Evolutionary conservation across 164 flowering plant species (phyloP).

Genomic region (Dillenia turbinata): DNA sequence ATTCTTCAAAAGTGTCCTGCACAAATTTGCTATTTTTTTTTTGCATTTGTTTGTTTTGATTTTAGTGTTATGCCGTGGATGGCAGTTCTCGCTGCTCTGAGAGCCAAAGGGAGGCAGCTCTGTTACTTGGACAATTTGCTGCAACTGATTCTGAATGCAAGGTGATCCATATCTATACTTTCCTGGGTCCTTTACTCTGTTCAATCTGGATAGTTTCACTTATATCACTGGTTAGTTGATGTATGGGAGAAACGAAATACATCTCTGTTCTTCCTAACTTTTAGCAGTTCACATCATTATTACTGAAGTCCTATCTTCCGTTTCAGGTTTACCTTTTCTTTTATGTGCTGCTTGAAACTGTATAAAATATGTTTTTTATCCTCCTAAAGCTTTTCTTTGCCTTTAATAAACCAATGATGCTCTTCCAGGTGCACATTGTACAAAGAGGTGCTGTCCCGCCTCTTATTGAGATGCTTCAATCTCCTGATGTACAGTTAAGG

Average conservation of each 20-base stretch:
- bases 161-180: slow-evolving; percentile 25
- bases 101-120: slow-evolving; percentile 93
- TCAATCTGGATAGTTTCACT: no score
- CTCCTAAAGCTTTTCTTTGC: no score
- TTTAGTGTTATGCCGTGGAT: slow-evolving; percentile 14
- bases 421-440: slow-evolving; percentile 86
- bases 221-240: no score
- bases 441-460: slow-evolving; percentile 98
- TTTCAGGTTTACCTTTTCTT: no score
- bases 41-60: background rate
- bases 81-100: slow-evolving; percentile 85
- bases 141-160: slow-evolving; percentile 95
- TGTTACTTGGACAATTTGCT: slow-evolving; percentile 93
- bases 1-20: background rate
- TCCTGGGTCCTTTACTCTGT: no score
- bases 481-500: slow-evolving; percentile 75
- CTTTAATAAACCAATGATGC: background rate
- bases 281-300: no score
- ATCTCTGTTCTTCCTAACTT: no score
- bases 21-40: background rate
- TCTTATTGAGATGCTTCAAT: slow-evolving; percentile 94
- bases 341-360: no score
- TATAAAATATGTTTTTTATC: no score
- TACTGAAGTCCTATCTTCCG: no score
- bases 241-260: no score